Base-by-base conservation (phyloP, 2,329 filamentous ascomycete genomes). In the Conoideocrella luteorostrata region DNA sequence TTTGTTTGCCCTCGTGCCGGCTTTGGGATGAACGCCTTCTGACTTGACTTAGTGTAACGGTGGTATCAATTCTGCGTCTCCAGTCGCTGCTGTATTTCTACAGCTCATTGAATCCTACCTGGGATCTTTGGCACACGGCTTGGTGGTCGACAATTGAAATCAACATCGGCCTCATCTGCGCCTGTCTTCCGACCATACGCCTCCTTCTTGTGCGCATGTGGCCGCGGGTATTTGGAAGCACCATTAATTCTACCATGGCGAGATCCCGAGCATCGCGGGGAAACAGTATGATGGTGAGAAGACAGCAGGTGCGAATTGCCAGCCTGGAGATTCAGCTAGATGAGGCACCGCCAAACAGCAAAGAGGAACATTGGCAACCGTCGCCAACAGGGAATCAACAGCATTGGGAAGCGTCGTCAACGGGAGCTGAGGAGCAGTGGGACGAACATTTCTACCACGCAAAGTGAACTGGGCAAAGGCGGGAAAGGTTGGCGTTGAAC, bases 71-170 rank as follows among this genome's bases (percentile, higher is more conserved):
- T 10, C 13, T 48, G 39, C 46, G 46, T 12, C 39, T 48, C 3
- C 35, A 35, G 11, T 46, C 46, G 5, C 43, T 48, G 13, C 17
- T 22, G 2, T 39, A 40, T 21, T 48, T 48, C 23, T 40, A 33
- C 28, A 41, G 20, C 17, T 37, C 46, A 4, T 34, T 20, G 1
- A 48, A 48, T 15, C 43, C 39, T 3, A 48, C 46, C 11, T 46
- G 43, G 43, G 43, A 48, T 24, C n/a, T 40, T 13, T 48, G 40
- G 39, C 24, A 23, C 3, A 43, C 37, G 11, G 46, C 37, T 4
- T 41, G 35, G 46, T 48, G 46, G 46, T 48, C 46, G 17, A 43
- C 39, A 11, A 41, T 48, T 22, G 43, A 48, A 26, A 40, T 48
- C 46, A 46, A 46, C 32, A 15, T 48, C 15, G 43, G 46, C 17